Evolutionary conservation across 805 yeast species (phyloP).

Genomic region (Torulaspora quercuum): DNA sequence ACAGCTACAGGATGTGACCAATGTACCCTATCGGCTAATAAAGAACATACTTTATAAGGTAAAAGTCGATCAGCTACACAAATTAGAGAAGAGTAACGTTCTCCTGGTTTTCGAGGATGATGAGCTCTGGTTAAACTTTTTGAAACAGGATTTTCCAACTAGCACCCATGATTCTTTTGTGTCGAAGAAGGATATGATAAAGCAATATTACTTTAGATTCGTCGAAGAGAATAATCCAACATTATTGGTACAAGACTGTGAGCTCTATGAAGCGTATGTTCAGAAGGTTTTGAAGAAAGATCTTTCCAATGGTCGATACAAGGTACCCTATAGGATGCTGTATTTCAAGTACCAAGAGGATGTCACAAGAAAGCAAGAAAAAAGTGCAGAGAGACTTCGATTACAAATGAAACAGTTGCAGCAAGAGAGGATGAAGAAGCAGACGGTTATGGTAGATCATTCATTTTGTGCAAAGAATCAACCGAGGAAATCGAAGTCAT

Average conservation of each 20-base stretch:
- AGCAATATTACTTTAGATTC: conserved; percentile 21
- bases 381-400: conserved; percentile 38
- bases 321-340: conserved; percentile 38
- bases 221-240: conserved; percentile 16
- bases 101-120: conserved; percentile 40
- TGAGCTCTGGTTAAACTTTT: conserved; percentile 35
- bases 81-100: conserved; percentile 35
- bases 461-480: conserved; percentile 19
- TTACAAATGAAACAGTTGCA: conserved; percentile 30
- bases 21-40: conserved; percentile 36
- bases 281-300: conserved; percentile 22
- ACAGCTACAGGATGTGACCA: conserved; percentile 30
- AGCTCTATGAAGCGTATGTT: conserved; percentile 18
- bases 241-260: conserved; percentile 13
- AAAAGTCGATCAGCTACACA: conserved; percentile 33
- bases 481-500: conserved; percentile 8
- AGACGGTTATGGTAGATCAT: conserved; percentile 29
- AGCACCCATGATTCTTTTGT: conserved; percentile 34
- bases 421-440: conserved; percentile 35
- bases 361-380: conserved; percentile 33
- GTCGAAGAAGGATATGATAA: conserved; percentile 26
- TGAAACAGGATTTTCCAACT: conserved; percentile 38
- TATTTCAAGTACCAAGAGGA: conserved; percentile 37
- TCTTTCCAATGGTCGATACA: conserved; percentile 27
- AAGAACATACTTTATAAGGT: conserved; percentile 31